Base-by-base conservation (phyloP, 1,284 basidiomycete genomes). In the Afroboletus lepidellus region DNA sequence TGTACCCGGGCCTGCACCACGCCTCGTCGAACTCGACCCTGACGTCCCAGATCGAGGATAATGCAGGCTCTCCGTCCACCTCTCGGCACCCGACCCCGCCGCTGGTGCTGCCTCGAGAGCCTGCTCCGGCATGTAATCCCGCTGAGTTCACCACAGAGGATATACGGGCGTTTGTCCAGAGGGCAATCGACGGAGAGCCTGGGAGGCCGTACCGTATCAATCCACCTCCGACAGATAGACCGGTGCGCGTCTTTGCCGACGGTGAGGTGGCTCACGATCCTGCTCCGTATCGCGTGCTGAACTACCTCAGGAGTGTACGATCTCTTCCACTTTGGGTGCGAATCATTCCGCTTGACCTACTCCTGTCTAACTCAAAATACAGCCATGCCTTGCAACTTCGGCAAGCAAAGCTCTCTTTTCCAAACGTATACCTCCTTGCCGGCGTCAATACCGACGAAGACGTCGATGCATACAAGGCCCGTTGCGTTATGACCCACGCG, bases 221-320 rank as follows among this genome's bases (percentile, higher is more conserved):
- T 60, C 74, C 80, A 29, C 93, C 95, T 0, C 90, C 93, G 1
- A 74, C 74, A 13, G 85, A 80, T 53, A 77, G 95, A 48, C 92
- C 94, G 0, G 83, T 97, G 16, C 81, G 96, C 54, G 82, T 99
- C 39, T 99, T 98, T 65, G 95, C 97, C 1, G 97, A 99, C 73
- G 96, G 91, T 77, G 62, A 61, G 72, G 63, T 11, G 21, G 2
- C 60, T 60, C 32, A 51, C 37, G 8, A 29, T 21, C 23, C 21
- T 41, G 1, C 46, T 29, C 48, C 41, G 33, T n/a, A 16, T 41
- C 24, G 18, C 57, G 62, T 27, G 12, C 39, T 65, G 27, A 65
- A 50, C 57, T 46, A n/a, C 32, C 32, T 23, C 56, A 88, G 86
- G 92, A 37, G 93, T 95, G 13, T 95, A 95, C 65, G 94, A 97